Percentiles rank a stretch among this genome's conserved stretches.
Evolutionary conservation across 176 grass and related monocot genomes (phyloP).

Genomic region (Oryza nivara): DNA sequence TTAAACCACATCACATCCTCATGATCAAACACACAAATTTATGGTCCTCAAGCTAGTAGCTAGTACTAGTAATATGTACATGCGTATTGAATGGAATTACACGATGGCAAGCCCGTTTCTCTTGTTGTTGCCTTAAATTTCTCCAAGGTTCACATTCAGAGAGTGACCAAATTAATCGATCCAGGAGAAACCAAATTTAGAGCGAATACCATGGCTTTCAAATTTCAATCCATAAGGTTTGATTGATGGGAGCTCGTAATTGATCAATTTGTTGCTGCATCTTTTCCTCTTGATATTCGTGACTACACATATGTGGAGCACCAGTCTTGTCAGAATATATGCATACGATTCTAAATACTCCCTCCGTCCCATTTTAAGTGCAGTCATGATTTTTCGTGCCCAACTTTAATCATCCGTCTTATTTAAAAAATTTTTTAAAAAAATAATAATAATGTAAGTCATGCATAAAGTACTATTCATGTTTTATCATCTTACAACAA

Average conservation of each 20-base stretch:
- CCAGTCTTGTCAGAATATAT: background rate
- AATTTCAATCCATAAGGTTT: background rate
- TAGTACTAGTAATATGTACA: background rate
- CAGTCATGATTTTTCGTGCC: too few relatives aligned
- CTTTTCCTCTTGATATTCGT: background rate
- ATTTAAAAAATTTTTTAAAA: too few relatives aligned
- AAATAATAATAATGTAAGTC: too few relatives aligned
- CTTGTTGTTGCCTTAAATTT: slow-evolving; percentile 13
- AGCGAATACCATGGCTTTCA: background rate
- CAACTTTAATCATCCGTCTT: too few relatives aligned
- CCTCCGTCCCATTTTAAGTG: too few relatives aligned
- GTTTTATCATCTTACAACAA: too few relatives aligned
- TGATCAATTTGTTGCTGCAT: background rate
- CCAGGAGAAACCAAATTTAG: slow-evolving; percentile 10
- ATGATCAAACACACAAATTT: slow-evolving; percentile 10
- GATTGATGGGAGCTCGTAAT: background rate
- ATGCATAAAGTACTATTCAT: too few relatives aligned
- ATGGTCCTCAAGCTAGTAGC: background rate
- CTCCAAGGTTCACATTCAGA: slow-evolving; percentile 14
- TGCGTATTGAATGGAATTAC: background rate
- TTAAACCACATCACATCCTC: slow-evolving; percentile 11
- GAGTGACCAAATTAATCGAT: slow-evolving; percentile 6
- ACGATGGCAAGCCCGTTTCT: background rate
- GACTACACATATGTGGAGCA: background rate
- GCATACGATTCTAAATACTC: background rate